These are phyloP conservation scores for Rubia tinctorum DNA, from an alignment of 305 asterid genomes.

Conservation along the genomic window DNA sequence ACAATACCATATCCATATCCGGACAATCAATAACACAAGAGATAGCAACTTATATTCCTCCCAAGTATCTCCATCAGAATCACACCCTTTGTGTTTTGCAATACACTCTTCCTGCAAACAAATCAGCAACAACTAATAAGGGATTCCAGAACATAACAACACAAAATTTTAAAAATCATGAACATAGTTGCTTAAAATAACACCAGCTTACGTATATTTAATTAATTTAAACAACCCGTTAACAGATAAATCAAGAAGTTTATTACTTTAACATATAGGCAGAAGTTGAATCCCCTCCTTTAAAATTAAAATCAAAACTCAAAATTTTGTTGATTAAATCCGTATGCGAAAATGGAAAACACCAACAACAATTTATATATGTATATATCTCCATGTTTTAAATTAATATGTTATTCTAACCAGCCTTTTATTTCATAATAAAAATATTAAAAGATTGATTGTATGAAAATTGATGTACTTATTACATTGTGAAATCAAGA, in stretches of 20 bases:
- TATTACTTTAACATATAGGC: not conserved
- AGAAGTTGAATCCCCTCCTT: not conserved
- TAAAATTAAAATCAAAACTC: not conserved
- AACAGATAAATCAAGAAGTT: not conserved
- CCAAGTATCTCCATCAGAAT: slow-evolving; percentile 61
- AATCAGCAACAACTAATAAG: slow-evolving; percentile 17
- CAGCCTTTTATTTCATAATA: not conserved
- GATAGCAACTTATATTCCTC: no score
- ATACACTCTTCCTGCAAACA: slow-evolving; percentile 69
- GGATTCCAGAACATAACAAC: not conserved
- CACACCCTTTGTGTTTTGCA: slow-evolving; percentile 89
- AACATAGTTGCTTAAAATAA: not conserved
- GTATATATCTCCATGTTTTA: not conserved
- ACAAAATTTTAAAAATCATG: not conserved
- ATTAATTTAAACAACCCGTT: not conserved
- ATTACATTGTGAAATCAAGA: not conserved
- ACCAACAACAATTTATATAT: not conserved
- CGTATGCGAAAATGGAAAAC: not conserved
- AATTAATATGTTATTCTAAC: not conserved
- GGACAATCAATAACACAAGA: not conserved
- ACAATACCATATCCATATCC: not conserved
- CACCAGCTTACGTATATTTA: not conserved
- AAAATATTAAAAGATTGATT: not conserved
- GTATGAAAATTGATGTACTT: not conserved
- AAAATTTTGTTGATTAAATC: not conserved